Base-by-base conservation (phyloP, 2,329 filamentous ascomycete species). In the Coleophoma cylindrospora region DNA sequence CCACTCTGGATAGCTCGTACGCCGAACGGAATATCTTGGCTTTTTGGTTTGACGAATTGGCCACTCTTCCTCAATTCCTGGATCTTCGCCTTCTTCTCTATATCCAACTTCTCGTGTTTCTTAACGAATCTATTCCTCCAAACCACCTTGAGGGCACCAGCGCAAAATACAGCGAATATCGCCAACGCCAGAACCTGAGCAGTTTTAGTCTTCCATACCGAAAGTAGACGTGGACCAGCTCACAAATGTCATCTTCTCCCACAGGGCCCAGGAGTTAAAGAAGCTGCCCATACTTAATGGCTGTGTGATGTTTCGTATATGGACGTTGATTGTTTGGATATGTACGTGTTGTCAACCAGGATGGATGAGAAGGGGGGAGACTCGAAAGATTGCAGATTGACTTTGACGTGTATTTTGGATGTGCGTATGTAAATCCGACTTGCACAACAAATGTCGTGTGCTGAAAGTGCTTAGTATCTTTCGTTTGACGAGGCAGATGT, bases 181-280 rank as follows among this genome's bases (percentile, higher is more conserved):
- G 79, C 80, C 58, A 80, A 80, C 36, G 76, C 88, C 45, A 95
- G 77, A 32, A 90, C 79, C 89, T 95, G 43, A 3, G 19, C 27
- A 27, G 27, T 27, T 27, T 27, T 27, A 27, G 27, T 27, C 27
- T 27, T 27, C 7, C 2, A 27, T 10, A 27, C 27, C 4, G 27
- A 27, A 27, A 27, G 27, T 10, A 27, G 6, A 27, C 27, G 2
- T 27, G 27, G 27, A 6, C 27, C 2, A 27, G 76, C 87, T 75
- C 73, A 95, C 91, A 72, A 95, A 89, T 48, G 84, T 88, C 83
- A 96, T 84, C 73, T 95, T 84, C 75, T 94, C 82, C 91, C 91
- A 96, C 61, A 94, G 72, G 59, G 79, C 73, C 91, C 90, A 95
- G 45, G 71, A 75, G 40, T 74, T 62, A 68, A 87, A 89, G 68